Base-by-base conservation (phyloP, 257 asterid genomes). In the Jacaranda copaia region DNA sequence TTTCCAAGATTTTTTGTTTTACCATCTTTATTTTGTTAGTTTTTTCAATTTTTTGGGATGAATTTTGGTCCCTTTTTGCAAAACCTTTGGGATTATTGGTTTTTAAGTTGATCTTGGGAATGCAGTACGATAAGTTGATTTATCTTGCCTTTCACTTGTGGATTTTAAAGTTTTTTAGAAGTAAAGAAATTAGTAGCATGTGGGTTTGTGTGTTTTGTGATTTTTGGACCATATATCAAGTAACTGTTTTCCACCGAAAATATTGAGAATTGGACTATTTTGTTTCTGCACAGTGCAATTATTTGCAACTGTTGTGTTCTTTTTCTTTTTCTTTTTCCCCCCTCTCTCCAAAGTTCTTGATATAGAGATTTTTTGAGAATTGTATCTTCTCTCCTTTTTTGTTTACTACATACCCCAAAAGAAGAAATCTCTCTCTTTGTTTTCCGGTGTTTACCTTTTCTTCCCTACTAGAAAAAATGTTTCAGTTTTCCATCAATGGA, bases 61-160 rank as follows among this genome's bases (percentile, higher is more conserved):
- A 16, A 46, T 68, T 73, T 69, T 35, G 2, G 20, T n/a, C 45
- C 15, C 19, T 18, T 58, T 19, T 35, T 56, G 68, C 72, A 20
- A 77, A 78, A 70, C 77, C 74, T 68, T 70, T 68, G 55, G 80
- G 64, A 71, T 72, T 72, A 67, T 69, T 62, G 73, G 48, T 68
- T 77, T 77, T 40, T 62, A 6, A 39, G 58, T 57, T 72, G 20
- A 69, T 62, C 70, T 49, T 63, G 51, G 71, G 20, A 74, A 75
- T 74, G 81, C 72, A 65, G 74, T 56, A n/a, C 13, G 7, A 56
- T 6, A 70, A 13, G 12, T 43, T 13, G 58, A 68, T 25, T 45
- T 72, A n/a, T 57, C 32, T 40, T 55, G 75, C 72, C 68, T 43
- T 58, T 35, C 6, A 15, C 20, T 51, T 25, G 76, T 69, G 46